Evolutionary conservation across 441 rosid genomes (phyloP).

Genomic region (Macaranga tanarius): DNA sequence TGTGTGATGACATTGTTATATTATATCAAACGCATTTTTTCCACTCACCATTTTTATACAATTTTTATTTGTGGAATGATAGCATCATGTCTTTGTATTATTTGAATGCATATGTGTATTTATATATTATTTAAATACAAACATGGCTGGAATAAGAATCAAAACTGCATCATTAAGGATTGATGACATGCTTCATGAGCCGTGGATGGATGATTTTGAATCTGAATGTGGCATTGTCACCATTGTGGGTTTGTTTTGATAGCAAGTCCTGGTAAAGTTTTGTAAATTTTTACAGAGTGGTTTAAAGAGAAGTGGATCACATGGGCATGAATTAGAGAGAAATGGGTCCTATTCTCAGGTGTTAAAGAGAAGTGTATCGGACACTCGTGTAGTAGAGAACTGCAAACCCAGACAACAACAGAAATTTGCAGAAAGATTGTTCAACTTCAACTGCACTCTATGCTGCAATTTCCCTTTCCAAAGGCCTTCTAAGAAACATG

Average conservation of each 20-base stretch:
- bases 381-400: constrained; percentile 3
- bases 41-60: neutral
- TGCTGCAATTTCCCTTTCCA: constrained; percentile 18
- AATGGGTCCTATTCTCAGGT: neutral
- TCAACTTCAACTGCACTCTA: constrained; percentile 12
- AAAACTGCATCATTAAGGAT: neutral
- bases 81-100: no score
- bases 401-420: neutral
- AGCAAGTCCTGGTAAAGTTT: neutral
- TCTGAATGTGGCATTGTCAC: no score
- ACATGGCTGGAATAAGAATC: neutral
- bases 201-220: neutral
- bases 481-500: neutral
- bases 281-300: constrained; percentile 18
- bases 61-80: neutral
- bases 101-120: neutral
- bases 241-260: no score
- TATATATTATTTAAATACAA: neutral
- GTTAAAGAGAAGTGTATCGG: constrained; percentile 15
- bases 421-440: constrained; percentile 10
- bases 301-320: no score
- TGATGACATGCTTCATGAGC: neutral
- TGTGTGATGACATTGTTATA: neutral
- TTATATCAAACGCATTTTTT: neutral
- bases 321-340: neutral